Evolutionary conservation across 2,329 filamentous ascomycete species (phyloP).

Genomic region (Ramularia endophylla): DNA sequence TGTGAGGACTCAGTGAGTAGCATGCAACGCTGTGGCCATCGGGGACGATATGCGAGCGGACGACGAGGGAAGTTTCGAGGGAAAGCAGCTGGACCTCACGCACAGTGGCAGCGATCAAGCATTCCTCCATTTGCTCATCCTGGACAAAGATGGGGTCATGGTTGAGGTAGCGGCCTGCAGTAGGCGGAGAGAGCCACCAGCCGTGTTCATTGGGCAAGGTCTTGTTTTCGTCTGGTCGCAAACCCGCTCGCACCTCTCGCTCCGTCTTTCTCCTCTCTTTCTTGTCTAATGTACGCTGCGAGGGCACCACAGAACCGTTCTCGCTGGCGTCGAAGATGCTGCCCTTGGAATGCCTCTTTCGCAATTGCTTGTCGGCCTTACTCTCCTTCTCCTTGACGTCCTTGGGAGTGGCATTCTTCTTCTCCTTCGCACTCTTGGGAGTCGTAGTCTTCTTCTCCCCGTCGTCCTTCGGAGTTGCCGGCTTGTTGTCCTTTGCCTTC

Average conservation of each 20-base stretch:
- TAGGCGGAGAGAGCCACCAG: slow-evolving; percentile 46
- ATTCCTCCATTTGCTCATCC: slow-evolving; percentile 35
- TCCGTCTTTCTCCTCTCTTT: slow-evolving; percentile 16
- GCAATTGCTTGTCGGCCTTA: too few species aligned
- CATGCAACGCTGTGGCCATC: slow-evolving; percentile 43
- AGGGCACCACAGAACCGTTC: too few species aligned
- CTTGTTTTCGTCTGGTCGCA: slow-evolving; percentile 11
- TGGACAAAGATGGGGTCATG: slow-evolving; percentile 52
- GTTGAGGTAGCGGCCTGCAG: slow-evolving; percentile 51
- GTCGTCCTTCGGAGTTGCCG: slow-evolving; percentile 5
- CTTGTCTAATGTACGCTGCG: slow-evolving; percentile 17
- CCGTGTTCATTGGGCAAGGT: slow-evolving; percentile 15
- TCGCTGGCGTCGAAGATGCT: too few species aligned
- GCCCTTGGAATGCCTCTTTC: too few species aligned
- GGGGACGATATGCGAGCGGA: slow-evolving; percentile 62
- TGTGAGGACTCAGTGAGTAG: slow-evolving; percentile 46
- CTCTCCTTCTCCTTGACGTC: too few species aligned
- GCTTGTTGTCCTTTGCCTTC: not conserved
- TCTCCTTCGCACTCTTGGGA: not conserved
- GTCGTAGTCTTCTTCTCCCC: slow-evolving; percentile 8
- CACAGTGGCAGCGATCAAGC: slow-evolving; percentile 26
- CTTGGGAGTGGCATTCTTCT: too few species aligned
- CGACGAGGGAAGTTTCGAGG: slow-evolving; percentile 70
- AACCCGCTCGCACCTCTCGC: slow-evolving; percentile 8
- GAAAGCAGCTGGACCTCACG: slow-evolving; percentile 47